Evolutionary conservation across 2,329 filamentous ascomycete species (phyloP), one percentile per base, ranked within the genome.

Genomic region (Dothideomycetes sp.): DNA sequence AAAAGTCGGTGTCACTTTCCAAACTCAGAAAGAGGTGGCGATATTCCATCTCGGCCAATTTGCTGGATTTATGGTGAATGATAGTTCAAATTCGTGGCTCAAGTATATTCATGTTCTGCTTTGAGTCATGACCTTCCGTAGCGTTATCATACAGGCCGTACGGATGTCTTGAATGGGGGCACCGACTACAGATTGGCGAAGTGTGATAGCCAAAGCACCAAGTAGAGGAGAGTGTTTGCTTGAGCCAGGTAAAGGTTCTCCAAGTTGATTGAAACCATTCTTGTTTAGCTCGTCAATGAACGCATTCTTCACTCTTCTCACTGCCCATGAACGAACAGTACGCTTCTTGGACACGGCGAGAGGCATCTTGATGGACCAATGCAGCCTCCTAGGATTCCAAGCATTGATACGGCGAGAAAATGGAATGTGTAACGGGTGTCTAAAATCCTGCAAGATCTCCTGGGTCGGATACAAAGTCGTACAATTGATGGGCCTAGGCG

Each of bases 251-350:
- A 30, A 8, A 13, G 38, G 38, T 15, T 41, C 23, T 20, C 40
- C 40, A 24, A 17, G 28, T 31, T 62, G 19, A 20, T 42, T 30
- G 33, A 35, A 72, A 3, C 73, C 73, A 37, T 58, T 57, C 16
- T 57, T 58, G 43, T 55, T 60, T 52, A 77, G 50, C 10, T 66
- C 65, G 34, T 64, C 55, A 31, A 51, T 49, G 33, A 76, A 65
- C 3, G 69, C 70, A 20, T 57, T 48, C 30, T 64, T 59, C 19
- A 67, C 48, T 51, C 68, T 64, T 44, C 67, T 61, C 17, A 56
- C 55, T 17, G 57, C 57, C 56, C 63, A 65, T 10, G 63, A 65
- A 15, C 74, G 61, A n/a, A 76, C 61, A 16, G 67, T 64, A 6
- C 59, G 57, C 41, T 67, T 70, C 16, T 55, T 53, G 3, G 47